phyloP scores from a whole-genome alignment of 2,329 filamentous ascomycete genomes.

The Diplocarpon mali region DNA sequence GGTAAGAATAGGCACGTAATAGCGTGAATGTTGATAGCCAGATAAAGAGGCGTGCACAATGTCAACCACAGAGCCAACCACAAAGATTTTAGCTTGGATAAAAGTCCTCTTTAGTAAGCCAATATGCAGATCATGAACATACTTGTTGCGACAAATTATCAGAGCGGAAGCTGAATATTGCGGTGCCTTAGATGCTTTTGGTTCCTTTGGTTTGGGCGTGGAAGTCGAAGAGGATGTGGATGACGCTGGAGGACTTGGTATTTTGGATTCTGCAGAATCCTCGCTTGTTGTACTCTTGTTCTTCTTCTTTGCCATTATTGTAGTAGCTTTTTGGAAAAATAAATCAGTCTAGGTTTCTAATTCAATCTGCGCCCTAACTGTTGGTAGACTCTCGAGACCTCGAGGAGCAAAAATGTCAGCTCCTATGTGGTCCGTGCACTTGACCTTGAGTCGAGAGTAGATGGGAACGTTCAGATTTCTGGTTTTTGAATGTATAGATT shows the following conservation, averaged over 20 bases:
- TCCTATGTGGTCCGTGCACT: too few species aligned
- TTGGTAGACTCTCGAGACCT: too few species aligned
- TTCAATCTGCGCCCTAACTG: too few species aligned
- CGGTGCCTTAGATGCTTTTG: conserved; percentile 16
- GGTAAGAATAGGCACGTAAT: background rate
- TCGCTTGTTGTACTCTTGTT: conserved; percentile 30
- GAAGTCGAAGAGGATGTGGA: conserved; percentile 10
- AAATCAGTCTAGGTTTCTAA: too few species aligned
- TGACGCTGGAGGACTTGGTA: conserved; percentile 13
- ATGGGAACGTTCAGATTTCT: too few species aligned
- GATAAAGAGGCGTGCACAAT: background rate
- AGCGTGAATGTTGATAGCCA: background rate
- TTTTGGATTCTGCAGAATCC: conserved; percentile 19
- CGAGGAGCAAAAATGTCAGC: too few species aligned
- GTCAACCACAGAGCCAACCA: background rate
- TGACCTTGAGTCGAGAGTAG: too few species aligned
- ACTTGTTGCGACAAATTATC: conserved; percentile 60
- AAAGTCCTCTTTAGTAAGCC: background rate
- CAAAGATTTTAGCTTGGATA: background rate
- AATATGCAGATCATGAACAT: conserved; percentile 28
- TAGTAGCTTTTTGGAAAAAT: too few species aligned
- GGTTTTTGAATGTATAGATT: too few species aligned
- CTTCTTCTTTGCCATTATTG: conserved; percentile 37
- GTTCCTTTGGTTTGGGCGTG: conserved; percentile 20
- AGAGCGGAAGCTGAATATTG: conserved; percentile 37